Evolutionary conservation across 805 yeast species (phyloP), one percentile per base, ranked within the genome.

Genomic region (Wickerhamiella australiensis): DNA sequence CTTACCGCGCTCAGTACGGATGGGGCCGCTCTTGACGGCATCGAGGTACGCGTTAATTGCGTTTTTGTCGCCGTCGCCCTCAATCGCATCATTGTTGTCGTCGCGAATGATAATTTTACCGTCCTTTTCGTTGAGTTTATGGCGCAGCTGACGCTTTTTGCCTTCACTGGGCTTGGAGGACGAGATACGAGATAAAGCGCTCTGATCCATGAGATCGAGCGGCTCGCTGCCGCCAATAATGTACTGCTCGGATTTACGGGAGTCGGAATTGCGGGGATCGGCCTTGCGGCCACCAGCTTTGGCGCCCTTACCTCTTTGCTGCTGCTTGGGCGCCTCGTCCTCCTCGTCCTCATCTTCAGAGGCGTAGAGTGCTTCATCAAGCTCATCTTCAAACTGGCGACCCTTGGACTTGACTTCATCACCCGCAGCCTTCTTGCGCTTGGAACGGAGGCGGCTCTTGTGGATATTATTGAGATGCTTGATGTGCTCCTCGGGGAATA

Each of bases 11-110:
- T 85, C 96, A 52, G 96, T 96, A 66, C 95, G 81, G 3, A 87
- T 79, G 26, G 97, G 97, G 21, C 92, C 96, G 58, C 82, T 84
- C 64, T 78, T 82, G 21, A 92, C 86, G 5, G 98, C 98, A 54
- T 87, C 96, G 56, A 87, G 76, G 64, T 92, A 92, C 0, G 96
- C 97, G 61, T 84, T 84, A 56, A 90, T 77, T 15, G 96, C 94
- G 42, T 70, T 68, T 23, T 67, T 56, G 2, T 52, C 48, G 25
- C 58, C 58, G 9, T 54, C 44, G 18, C 47, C 54, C 15, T 54
- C 58, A 5, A 51, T 60, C 6, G 57, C 60, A 11, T 59, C 61
- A 8, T 63, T 67, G 13, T 65, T 70, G 33, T 65, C 65, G 47
- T 80, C 86, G 50, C 67, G 71, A 59, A 86, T 75, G 50, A 85